Evolutionary conservation across 2,329 filamentous ascomycete genomes (phyloP).

Genomic region (Sporothrix dimorphospora): DNA sequence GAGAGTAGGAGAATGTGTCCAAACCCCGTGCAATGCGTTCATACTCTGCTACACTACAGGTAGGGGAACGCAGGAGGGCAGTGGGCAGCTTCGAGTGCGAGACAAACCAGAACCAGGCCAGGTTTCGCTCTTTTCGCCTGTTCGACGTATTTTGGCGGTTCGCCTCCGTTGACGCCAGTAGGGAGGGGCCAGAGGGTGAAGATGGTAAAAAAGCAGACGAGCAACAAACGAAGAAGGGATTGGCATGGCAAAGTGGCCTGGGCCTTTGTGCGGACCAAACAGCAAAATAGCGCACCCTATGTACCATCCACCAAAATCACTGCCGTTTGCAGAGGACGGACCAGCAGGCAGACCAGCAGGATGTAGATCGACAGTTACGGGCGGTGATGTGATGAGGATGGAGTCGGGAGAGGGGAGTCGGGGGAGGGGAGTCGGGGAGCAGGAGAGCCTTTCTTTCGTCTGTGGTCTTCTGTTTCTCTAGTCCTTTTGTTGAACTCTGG

Average conservation of each 20-base stretch:
- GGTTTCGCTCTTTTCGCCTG: conserved; percentile 1
- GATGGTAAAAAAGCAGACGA: no score
- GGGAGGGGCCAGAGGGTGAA: no score
- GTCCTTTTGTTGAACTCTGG: neutral
- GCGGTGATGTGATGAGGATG: neutral
- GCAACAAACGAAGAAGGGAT: neutral
- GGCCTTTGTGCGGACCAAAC: neutral
- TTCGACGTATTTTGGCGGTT: neutral
- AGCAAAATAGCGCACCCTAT: neutral
- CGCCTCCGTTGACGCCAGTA: conserved; percentile 9
- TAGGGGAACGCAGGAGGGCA: neutral
- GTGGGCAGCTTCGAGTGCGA: neutral
- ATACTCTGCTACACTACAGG: neutral
- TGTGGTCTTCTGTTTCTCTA: no score
- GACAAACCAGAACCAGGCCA: neutral
- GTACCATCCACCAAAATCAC: neutral
- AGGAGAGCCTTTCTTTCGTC: neutral
- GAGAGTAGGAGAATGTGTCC: neutral
- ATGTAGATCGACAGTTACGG: conserved; percentile 4
- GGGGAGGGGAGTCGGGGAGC: neutral
- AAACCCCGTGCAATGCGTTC: neutral
- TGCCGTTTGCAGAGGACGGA: neutral
- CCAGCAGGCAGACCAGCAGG: neutral
- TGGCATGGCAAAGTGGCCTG: neutral
- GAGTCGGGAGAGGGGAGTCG: no score